Evolutionary conservation across 1,284 basidiomycete genomes (phyloP).

Genomic region (Prillingera fragicola): DNA sequence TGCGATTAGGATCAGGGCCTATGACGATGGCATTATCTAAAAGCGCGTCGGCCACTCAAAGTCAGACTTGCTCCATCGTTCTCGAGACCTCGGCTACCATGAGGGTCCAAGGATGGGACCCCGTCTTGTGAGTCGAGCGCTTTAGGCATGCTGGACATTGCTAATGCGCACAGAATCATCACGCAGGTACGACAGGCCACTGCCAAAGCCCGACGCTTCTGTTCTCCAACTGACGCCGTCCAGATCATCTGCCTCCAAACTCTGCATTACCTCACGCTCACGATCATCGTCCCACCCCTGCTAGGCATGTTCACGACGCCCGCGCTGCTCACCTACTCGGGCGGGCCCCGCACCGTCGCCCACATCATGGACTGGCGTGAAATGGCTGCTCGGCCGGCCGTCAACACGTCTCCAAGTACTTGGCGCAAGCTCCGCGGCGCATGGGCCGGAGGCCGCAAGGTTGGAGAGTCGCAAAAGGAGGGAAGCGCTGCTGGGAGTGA

Average conservation of each 20-base stretch:
- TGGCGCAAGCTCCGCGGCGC: constrained; percentile 54
- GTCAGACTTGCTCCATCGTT: no score
- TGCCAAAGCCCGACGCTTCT: no score
- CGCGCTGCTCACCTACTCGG: constrained; percentile 70
- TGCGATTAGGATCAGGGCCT: no score
- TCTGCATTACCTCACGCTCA: constrained; percentile 83
- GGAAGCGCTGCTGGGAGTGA: background rate
- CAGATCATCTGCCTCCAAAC: constrained; percentile 90
- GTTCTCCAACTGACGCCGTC: constrained; percentile 58
- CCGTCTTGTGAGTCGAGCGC: constrained; percentile 39
- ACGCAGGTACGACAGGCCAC: constrained; percentile 40
- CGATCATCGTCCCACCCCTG: constrained; percentile 73
- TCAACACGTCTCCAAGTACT: constrained; percentile 50
- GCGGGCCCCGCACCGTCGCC: constrained; percentile 42
- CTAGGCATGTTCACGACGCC: constrained; percentile 69
- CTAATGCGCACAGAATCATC: constrained; percentile 40
- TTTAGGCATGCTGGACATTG: background rate
- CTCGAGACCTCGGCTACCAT: no score
- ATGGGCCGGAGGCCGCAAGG: constrained; percentile 45
- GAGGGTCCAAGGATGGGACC: constrained; percentile 50
- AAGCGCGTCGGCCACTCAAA: no score
- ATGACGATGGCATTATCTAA: no score
- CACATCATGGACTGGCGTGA: constrained; percentile 92
- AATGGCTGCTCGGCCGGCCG: constrained; percentile 74
- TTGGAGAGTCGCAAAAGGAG: constrained; percentile 25